Percentiles rank a stretch among this genome's conserved stretches.
These are phyloP conservation scores for Moesziomyces antarcticus DNA, from an alignment of 1,284 basidiomycete species.

Conservation along the genomic window DNA sequence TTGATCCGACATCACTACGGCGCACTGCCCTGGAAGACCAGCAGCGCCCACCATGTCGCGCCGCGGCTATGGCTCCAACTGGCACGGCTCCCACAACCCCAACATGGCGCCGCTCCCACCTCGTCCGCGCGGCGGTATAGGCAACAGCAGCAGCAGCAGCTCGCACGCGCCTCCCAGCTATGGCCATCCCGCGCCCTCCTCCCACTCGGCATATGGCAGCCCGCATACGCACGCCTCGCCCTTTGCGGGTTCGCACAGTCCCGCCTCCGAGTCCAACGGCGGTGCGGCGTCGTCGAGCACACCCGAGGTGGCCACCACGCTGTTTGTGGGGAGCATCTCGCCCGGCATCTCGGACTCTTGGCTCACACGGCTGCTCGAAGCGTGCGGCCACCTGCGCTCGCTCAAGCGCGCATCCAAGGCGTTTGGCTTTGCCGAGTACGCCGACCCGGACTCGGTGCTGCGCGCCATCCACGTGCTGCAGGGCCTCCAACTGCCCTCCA, in stretches of 20 bases:
- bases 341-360: conserved; percentile 84
- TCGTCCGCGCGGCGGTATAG: conserved; percentile 48
- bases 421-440: conserved; percentile 92
- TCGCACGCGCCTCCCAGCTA: conserved; percentile 12
- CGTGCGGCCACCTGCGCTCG: conserved; percentile 85
- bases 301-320: conserved; percentile 70
- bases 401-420: conserved; percentile 93
- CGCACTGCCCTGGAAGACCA: no score
- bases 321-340: conserved; percentile 95
- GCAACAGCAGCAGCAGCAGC: conserved; percentile 36
- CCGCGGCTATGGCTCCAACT: conserved; percentile 8
- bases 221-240: conserved; percentile 15
- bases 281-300: conserved; percentile 1
- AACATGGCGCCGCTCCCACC: conserved; percentile 58
- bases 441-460: conserved; percentile 86
- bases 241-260: conserved; percentile 14
- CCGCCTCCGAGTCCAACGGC: conserved; percentile 7
- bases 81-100: conserved; percentile 55
- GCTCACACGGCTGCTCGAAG: conserved; percentile 81
- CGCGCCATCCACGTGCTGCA: conserved; percentile 84
- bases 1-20: background rate
- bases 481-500: conserved; percentile 76
- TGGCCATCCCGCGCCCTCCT: conserved; percentile 22
- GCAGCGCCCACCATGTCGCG: conserved; percentile 24
- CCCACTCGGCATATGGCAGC: conserved; percentile 33